Evolutionary conservation across 1,284 basidiomycete genomes (phyloP).

Genomic region (Quambalaria eucalypti): DNA sequence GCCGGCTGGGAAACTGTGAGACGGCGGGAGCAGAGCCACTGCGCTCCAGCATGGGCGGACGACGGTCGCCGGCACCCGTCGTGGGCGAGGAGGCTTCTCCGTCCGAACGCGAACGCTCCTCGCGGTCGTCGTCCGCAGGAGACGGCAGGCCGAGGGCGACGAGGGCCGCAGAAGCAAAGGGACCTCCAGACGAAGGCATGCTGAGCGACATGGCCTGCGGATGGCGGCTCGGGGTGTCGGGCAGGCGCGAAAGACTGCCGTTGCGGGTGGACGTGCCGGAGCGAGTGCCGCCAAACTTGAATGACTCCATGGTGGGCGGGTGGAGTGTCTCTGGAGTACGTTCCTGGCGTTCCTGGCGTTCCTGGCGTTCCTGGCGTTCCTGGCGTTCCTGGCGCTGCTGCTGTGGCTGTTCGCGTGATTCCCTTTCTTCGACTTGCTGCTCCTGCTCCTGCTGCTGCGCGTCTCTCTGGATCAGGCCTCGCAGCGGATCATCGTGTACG

Average conservation of each 20-base stretch:
- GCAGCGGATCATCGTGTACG: too few species aligned
- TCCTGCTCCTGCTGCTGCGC: conserved; percentile 19
- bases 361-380: too few species aligned
- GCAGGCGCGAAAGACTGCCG: background rate
- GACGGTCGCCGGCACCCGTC: background rate
- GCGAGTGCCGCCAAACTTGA: background rate
- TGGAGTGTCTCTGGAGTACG: conserved; percentile 21
- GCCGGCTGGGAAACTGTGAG: too few species aligned
- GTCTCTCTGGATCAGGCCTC: too few species aligned
- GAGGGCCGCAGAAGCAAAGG: conserved; percentile 27
- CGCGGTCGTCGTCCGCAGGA: background rate
- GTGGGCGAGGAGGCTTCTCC: background rate
- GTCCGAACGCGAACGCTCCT: background rate
- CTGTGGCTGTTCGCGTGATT: conserved; percentile 10
- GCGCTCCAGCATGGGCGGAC: background rate
- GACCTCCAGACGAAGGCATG: conserved; percentile 23
- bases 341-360: too few species aligned
- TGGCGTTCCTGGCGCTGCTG: too few species aligned
- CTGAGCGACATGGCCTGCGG: conserved; percentile 29
- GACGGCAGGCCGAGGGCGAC: conserved; percentile 21
- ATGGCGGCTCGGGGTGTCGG: background rate
- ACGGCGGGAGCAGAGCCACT: too few species aligned
- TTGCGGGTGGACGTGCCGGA: background rate
- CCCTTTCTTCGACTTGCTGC: conserved; percentile 3
- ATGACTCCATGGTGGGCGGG: background rate